A percentile compares a stretch with the other conserved stretches of the same genome.
These are phyloP conservation scores for Hypoxylon sp. DNA, from an alignment of 2,329 filamentous ascomycete species.

Conservation along the genomic window DNA sequence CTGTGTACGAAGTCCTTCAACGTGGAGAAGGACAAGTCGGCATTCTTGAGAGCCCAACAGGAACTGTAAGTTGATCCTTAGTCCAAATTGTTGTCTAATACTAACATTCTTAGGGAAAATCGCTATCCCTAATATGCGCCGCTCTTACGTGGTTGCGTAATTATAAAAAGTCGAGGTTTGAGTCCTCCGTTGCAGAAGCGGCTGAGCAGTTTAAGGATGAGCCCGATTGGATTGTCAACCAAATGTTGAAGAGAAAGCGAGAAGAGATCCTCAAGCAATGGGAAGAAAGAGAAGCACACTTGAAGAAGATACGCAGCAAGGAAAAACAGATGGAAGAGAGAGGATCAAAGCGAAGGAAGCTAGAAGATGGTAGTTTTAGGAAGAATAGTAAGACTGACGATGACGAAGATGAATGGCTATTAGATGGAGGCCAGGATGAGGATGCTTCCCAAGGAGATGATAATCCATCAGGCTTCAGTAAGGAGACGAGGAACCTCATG, in stretches of 20 bases:
- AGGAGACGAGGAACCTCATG: slow-evolving; percentile 82
- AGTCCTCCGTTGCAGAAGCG: slow-evolving; percentile 63
- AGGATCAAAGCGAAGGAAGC: slow-evolving; percentile 63
- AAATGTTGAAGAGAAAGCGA: slow-evolving; percentile 78
- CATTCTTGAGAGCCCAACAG: slow-evolving; percentile 94
- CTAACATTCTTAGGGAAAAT: slow-evolving; percentile 77
- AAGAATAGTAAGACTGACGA: slow-evolving; percentile 49
- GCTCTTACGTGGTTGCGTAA: slow-evolving; percentile 92
- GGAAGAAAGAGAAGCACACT: slow-evolving; percentile 80
- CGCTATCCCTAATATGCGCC: slow-evolving; percentile 89
- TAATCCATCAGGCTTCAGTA: slow-evolving; percentile 73
- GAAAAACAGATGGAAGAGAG: slow-evolving; percentile 70
- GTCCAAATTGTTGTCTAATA: not conserved
- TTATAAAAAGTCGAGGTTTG: slow-evolving; percentile 76
- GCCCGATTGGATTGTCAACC: slow-evolving; percentile 87
- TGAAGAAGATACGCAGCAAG: slow-evolving; percentile 75
- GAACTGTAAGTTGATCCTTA: slow-evolving; percentile 67
- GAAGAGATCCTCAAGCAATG: slow-evolving; percentile 76
- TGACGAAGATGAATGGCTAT: slow-evolving; percentile 75
- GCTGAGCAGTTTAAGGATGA: slow-evolving; percentile 72
- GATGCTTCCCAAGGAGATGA: slow-evolving; percentile 56
- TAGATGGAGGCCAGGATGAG: slow-evolving; percentile 77
- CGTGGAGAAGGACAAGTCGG: slow-evolving; percentile 80
- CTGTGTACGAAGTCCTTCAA: slow-evolving; percentile 84
- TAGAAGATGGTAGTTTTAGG: slow-evolving; percentile 55